Evolutionary conservation across 1,284 basidiomycete species (phyloP).

Genomic region (Trichosporon sp.): DNA sequence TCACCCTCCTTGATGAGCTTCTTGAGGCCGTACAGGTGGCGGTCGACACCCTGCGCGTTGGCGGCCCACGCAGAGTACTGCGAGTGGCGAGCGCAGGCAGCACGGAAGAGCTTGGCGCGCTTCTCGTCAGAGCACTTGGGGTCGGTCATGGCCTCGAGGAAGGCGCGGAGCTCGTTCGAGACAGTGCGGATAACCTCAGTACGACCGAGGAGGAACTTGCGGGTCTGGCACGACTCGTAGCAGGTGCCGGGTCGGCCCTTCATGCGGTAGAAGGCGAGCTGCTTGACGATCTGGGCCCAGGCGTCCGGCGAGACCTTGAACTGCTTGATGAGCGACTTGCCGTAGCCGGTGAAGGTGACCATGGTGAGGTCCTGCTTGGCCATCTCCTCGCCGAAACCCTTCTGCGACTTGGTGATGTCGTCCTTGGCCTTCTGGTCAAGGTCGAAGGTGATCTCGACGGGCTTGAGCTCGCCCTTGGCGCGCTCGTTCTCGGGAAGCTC

Average conservation of each 20-base stretch:
- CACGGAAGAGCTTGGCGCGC: constrained; percentile 67
- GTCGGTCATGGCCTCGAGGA: constrained; percentile 82
- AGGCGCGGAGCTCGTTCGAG: constrained; percentile 76
- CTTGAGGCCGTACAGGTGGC: constrained; percentile 92
- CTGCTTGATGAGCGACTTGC: constrained; percentile 82
- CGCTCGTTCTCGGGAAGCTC: constrained; percentile 50
- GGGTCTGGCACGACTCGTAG: constrained; percentile 92
- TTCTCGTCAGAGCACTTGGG: constrained; percentile 56
- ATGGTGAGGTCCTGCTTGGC: constrained; percentile 76
- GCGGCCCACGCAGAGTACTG: constrained; percentile 87
- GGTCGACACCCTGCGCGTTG: constrained; percentile 90
- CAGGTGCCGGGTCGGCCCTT: constrained; percentile 72
- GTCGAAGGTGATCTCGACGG: constrained; percentile 68
- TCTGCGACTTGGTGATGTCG: constrained; percentile 56
- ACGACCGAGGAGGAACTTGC: constrained; percentile 83
- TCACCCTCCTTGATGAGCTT: constrained; percentile 74
- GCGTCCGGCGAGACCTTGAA: constrained; percentile 89
- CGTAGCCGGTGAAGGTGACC: constrained; percentile 86
- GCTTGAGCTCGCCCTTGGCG: constrained; percentile 52
- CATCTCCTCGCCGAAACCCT: constrained; percentile 73
- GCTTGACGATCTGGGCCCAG: constrained; percentile 92
- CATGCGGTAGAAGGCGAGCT: constrained; percentile 90
- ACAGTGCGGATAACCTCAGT: constrained; percentile 92
- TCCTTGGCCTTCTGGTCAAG: constrained; percentile 56
- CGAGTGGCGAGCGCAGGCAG: constrained; percentile 75